Evolutionary conservation across 1,139 yeast species (phyloP).

Genomic region (Diutina ranongensis): DNA sequence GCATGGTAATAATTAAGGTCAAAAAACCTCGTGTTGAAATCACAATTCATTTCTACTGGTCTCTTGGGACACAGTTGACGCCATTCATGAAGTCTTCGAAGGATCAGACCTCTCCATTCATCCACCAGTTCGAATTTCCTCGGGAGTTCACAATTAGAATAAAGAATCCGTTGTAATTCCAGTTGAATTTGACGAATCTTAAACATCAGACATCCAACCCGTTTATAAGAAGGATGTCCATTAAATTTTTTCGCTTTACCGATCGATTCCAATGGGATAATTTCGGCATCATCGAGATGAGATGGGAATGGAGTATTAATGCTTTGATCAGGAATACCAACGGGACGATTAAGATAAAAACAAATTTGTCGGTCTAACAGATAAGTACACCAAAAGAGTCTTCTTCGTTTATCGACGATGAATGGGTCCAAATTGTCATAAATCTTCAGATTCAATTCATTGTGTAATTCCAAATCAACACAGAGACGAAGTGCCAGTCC

Average conservation of each 20-base stretch:
- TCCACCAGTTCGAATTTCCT: constrained; percentile 41
- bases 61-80: constrained; percentile 43
- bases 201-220: constrained; percentile 4
- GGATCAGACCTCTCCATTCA: constrained; percentile 49
- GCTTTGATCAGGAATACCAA: constrained; percentile 64
- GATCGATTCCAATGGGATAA: constrained; percentile 16
- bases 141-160: constrained; percentile 63
- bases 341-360: constrained; percentile 61
- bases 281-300: constrained; percentile 59
- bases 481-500: constrained; percentile 74
- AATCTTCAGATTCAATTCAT: constrained; percentile 26
- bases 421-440: constrained; percentile 29
- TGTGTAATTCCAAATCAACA: constrained; percentile 75
- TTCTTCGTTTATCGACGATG: constrained; percentile 55
- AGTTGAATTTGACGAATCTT: constrained; percentile 5
- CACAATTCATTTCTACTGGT: constrained; percentile 55
- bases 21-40: constrained; percentile 59
- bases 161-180: constrained; percentile 55
- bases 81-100: constrained; percentile 50
- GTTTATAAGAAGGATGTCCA: constrained; percentile 1
- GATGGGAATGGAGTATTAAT: constrained; percentile 59
- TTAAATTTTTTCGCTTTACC: background rate
- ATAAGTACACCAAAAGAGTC: constrained; percentile 86
- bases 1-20: constrained; percentile 72
- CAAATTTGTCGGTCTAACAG: constrained; percentile 72